These are phyloP conservation scores for Haplosporangium gracile DNA, from an alignment of 192 early-diverging fungal genomes.

Conservation along the genomic window DNA sequence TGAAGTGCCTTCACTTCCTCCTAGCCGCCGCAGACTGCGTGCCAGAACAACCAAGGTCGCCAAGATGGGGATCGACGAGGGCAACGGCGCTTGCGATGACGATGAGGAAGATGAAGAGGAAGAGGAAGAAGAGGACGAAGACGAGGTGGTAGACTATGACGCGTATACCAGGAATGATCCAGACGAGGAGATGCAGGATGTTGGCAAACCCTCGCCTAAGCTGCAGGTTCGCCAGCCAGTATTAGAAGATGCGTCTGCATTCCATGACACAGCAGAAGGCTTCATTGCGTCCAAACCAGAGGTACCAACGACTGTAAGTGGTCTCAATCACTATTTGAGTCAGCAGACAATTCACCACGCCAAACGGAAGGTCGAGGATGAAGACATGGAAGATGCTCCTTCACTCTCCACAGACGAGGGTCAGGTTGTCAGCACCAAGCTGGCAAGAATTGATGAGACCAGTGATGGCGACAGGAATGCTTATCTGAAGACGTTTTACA, in stretches of 20 bases:
- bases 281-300: constrained; percentile 55
- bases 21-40: constrained; percentile 47
- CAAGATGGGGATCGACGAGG: constrained; percentile 53
- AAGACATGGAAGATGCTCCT: constrained; percentile 49
- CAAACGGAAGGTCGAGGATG: constrained; percentile 52
- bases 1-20: constrained; percentile 41
- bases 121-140: constrained; percentile 41
- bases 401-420: constrained; percentile 49
- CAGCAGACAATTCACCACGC: constrained; percentile 21
- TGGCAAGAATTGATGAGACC: constrained; percentile 49
- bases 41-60: constrained; percentile 51
- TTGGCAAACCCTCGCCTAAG: constrained; percentile 15
- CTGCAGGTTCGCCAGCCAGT: neutral
- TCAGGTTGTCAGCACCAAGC: constrained; percentile 53
- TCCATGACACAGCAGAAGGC: constrained; percentile 18
- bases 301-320: neutral
- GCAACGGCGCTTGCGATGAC: constrained; percentile 24
- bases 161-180: constrained; percentile 17
- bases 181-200: constrained; percentile 48
- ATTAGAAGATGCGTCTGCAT: constrained; percentile 15
- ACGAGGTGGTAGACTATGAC: constrained; percentile 35
- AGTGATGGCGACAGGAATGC: constrained; percentile 34
- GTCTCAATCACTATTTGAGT: neutral
- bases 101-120: constrained; percentile 45
- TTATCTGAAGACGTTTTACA: constrained; percentile 52